Evolutionary conservation across 78 protist species (phyloP), one percentile per base, ranked within the genome.

Genomic region (Polysphondylium violaceum): DNA sequence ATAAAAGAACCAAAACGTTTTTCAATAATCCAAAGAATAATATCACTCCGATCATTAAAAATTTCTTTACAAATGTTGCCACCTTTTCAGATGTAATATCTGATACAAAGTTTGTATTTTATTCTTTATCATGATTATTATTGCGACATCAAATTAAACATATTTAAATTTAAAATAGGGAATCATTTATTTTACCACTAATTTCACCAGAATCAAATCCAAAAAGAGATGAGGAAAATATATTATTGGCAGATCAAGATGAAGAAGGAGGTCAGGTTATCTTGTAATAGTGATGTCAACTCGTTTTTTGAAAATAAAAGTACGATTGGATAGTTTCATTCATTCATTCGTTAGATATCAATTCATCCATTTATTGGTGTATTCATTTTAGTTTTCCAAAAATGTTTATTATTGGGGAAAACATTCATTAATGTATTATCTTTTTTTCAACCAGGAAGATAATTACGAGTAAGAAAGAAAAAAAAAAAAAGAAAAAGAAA

Each of bases 81-180:
- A 78, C 63, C 36, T 59, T 65, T 9, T 78, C 88, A 19, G 88
- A 78, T 55, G 74, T 78, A 17, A 78, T 78, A 27, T 36, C 55
- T 16, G 88, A 78, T 53, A 78, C 88, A 31, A n/a, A n/a, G n/a
- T 50, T 50, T 55, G 41, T 40, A 35, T 19, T 38, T 6, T 29
- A 23, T 40, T 64, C 9, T 40, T 19, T 29, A 35, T 19, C 16
- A 19, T 64, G 7, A 1, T 29, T n/a, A 23, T 9, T 38, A 36
- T 64, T 36, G 5, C 3, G 19, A 64, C 40, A 40, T 40, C 25
- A 50, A 50, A 16, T 12, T 50, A 9, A 12, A 23, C 38, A 4
- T 31, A 31, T 38, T 71, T 59, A 23, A 29, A 33, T 2, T 64
- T 9, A 16, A 31, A 19, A n/a, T n/a, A 60, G 73, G 36, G 86